Conservation (phyloP, 2,329 filamentous ascomycete species). For the Pyrenophora seminiperda region DNA sequence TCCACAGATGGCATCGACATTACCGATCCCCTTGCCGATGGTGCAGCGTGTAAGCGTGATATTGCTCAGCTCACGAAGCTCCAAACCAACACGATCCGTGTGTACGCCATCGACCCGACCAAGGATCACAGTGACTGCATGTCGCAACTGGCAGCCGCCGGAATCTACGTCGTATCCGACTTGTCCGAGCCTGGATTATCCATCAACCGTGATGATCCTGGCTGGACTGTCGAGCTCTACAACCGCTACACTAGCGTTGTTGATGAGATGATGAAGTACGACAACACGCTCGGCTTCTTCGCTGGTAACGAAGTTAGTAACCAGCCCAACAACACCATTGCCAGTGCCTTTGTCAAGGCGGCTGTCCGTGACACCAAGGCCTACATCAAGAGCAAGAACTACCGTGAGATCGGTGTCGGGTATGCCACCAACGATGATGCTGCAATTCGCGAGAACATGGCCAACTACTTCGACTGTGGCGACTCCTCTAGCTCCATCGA, state of each 20-base stretch:
- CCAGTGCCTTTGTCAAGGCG: constrained; percentile 95
- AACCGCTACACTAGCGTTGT: constrained; percentile 82
- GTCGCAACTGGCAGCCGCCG: constrained; percentile 76
- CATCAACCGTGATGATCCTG: constrained; percentile 79
- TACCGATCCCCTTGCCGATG: constrained; percentile 80
- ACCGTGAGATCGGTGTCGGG: constrained; percentile 83
- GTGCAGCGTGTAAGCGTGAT: constrained; percentile 76
- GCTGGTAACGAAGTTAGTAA: constrained; percentile 98
- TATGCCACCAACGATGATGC: constrained; percentile 96
- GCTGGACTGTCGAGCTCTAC: constrained; percentile 81
- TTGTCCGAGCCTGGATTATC: constrained; percentile 79
- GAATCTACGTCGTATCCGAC: constrained; percentile 95
- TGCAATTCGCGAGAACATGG: constrained; percentile 78
- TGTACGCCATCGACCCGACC: constrained; percentile 87
- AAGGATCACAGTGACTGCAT: constrained; percentile 83
- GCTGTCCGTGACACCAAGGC: constrained; percentile 94
- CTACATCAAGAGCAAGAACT: constrained; percentile 82
- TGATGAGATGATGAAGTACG: constrained; percentile 79
- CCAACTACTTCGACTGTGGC: constrained; percentile 95
- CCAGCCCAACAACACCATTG: constrained; percentile 82
- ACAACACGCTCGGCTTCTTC: constrained; percentile 96
- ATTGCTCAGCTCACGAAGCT: constrained; percentile 79
- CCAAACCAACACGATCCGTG: constrained; percentile 84
- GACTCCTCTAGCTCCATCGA: constrained; percentile 70
- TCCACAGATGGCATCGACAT: constrained; percentile 60